Conservation (phyloP, 495 filamentous ascomycete genomes). For the Parathielavia hyrcaniae region DNA sequence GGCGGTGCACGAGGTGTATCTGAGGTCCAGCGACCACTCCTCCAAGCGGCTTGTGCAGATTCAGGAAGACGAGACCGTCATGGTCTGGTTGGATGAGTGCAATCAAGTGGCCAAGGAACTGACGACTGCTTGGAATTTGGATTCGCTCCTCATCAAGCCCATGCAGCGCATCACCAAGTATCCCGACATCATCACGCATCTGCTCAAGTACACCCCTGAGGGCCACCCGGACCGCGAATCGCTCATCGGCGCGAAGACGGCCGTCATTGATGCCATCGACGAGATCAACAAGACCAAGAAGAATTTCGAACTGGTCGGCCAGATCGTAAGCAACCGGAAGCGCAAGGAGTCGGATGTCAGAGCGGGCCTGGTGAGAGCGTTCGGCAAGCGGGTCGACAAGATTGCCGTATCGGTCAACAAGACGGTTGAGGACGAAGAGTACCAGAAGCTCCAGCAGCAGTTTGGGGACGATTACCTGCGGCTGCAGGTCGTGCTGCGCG, state of each 20-base stretch:
- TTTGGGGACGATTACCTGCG: conserved; percentile 85
- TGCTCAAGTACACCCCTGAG: conserved; percentile 69
- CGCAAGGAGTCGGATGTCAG: conserved; percentile 86
- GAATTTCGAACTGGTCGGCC: conserved; percentile 79
- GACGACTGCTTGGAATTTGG: conserved; percentile 86
- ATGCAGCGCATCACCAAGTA: conserved; percentile 90
- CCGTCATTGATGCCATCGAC: conserved; percentile 63
- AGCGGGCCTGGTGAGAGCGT: conserved; percentile 73
- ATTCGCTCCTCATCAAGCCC: conserved; percentile 91
- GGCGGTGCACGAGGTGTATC: conserved; percentile 73
- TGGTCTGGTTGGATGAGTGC: conserved; percentile 89
- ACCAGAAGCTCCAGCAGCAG: conserved; percentile 64
- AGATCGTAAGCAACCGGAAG: conserved; percentile 71
- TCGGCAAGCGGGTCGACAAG: conserved; percentile 80
- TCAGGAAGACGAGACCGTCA: conserved; percentile 65
- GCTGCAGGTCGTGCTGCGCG: conserved; percentile 81
- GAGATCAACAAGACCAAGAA: conserved; percentile 92
- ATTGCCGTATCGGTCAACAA: conserved; percentile 53
- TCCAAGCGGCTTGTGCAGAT: conserved; percentile 69
- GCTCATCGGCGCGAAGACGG: conserved; percentile 56
- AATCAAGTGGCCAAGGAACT: conserved; percentile 80
- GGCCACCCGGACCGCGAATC: conserved; percentile 75
- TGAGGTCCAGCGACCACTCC: conserved; percentile 80
- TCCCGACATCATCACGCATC: conserved; percentile 69
- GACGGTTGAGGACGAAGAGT: conserved; percentile 72